Conservation (phyloP, 2,329 filamentous ascomycete species). For the Thelonectria olida region DNA sequence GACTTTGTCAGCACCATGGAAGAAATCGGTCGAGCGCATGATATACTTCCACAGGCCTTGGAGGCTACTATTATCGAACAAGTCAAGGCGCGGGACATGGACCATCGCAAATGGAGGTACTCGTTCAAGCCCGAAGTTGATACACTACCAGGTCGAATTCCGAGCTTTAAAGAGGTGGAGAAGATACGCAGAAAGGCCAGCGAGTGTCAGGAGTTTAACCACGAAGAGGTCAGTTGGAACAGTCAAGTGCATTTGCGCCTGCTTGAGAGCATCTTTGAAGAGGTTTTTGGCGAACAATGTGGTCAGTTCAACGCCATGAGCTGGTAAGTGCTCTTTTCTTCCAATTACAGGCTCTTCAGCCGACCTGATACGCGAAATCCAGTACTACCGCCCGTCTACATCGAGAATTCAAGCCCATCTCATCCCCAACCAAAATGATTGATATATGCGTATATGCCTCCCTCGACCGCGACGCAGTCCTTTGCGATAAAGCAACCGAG, state of each 20-base stretch:
- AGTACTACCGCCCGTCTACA: neutral
- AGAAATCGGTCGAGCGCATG: neutral
- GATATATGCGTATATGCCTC: neutral
- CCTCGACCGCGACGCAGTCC: neutral
- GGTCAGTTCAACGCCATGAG: constrained; percentile 1
- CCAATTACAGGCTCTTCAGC: neutral
- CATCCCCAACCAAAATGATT: neutral
- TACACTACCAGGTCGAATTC: constrained; percentile 3
- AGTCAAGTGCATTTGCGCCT: neutral
- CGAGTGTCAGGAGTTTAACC: neutral
- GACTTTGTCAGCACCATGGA: neutral
- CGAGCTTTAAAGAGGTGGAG: neutral
- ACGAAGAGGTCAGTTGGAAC: constrained; percentile 2
- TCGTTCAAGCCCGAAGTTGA: neutral
- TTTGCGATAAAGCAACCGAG: neutral
- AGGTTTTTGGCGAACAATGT: neutral
- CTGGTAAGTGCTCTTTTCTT: constrained; percentile 7
- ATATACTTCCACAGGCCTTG: neutral
- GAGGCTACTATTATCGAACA: neutral
- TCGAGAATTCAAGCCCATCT: neutral
- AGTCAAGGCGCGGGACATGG: neutral
- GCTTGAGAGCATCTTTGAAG: constrained; percentile 6
- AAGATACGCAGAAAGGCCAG: neutral
- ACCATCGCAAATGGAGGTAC: neutral
- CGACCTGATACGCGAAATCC: neutral